These are phyloP conservation scores for Cicer pinnatifidum DNA, from an alignment of 306 rosid genomes.

Conservation along the genomic window DNA sequence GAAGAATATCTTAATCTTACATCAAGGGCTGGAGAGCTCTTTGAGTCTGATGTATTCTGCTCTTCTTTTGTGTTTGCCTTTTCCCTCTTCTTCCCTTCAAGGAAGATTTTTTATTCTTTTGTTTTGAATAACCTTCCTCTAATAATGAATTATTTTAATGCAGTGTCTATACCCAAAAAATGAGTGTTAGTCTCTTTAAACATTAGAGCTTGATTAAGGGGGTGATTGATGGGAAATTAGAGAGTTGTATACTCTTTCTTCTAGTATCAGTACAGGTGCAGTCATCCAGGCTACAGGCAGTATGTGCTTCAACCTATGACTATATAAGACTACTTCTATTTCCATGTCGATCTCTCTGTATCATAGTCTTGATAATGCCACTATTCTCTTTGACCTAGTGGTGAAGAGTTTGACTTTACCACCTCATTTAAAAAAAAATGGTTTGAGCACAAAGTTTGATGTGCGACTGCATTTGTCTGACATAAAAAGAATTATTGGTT, in stretches of 20 bases:
- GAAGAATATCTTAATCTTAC: not conserved
- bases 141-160: not conserved
- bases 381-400: not conserved
- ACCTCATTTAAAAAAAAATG: constrained; percentile 10
- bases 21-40: not conserved
- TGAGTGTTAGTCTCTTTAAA: not conserved
- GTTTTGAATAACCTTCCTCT: constrained; percentile 13
- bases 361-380: not conserved
- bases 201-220: constrained; percentile 15
- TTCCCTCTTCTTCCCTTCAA: not conserved
- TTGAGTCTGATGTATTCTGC: not conserved
- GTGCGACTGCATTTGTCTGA: not conserved
- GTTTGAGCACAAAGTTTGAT: not conserved
- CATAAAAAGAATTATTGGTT: not conserved
- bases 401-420: not conserved
- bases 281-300: not conserved
- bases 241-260: not conserved
- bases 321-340: not conserved
- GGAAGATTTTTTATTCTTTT: constrained; percentile 19
- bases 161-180: constrained; percentile 1
- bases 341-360: not conserved
- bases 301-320: not conserved
- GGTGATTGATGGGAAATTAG: constrained; percentile 11
- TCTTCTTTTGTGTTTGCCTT: not conserved
- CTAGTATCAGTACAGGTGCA: not conserved